Evolutionary conservation across 495 filamentous ascomycete species (phyloP).

Genomic region (Neurospora terricola): DNA sequence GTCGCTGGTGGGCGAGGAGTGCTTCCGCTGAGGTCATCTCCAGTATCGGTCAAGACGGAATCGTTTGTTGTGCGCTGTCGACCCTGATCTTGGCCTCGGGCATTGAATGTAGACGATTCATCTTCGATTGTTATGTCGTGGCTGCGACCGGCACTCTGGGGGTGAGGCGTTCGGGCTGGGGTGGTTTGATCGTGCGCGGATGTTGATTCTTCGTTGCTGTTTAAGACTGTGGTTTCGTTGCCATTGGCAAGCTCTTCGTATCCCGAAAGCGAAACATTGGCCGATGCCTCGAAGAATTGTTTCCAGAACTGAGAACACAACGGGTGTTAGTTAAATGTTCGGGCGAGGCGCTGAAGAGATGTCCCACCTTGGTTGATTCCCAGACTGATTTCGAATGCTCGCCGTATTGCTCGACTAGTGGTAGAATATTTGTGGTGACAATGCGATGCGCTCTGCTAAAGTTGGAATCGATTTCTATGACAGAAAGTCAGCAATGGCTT

Average conservation of each 20-base stretch:
- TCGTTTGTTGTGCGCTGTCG: constrained; percentile 36
- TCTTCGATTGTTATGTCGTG: constrained; percentile 28
- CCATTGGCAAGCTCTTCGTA: constrained; percentile 71
- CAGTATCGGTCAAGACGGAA: constrained; percentile 41
- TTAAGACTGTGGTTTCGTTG: constrained; percentile 37
- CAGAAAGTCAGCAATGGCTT: constrained; percentile 3
- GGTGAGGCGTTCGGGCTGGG: constrained; percentile 33
- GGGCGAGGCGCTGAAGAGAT: background rate
- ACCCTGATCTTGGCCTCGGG: constrained; percentile 15
- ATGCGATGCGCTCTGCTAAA: constrained; percentile 96
- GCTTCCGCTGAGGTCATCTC: constrained; percentile 40
- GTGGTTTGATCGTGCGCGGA: constrained; percentile 29
- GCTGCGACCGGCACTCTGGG: constrained; percentile 22
- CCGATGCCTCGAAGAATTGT: constrained; percentile 96
- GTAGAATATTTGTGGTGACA: constrained; percentile 86
- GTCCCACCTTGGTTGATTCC: constrained; percentile 81
- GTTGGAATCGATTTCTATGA: constrained; percentile 89
- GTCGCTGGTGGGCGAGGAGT: constrained; percentile 41
- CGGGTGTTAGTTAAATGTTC: constrained; percentile 5
- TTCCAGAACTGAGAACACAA: constrained; percentile 77
- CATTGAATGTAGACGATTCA: constrained; percentile 23
- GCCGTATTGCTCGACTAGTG: constrained; percentile 91
- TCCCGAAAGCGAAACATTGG: constrained; percentile 93
- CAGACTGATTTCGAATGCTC: constrained; percentile 90
- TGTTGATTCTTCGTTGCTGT: constrained; percentile 20